These are phyloP conservation scores for Fulvia fulva DNA, from an alignment of 2,329 filamentous ascomycete genomes.

Conservation along the genomic window DNA sequence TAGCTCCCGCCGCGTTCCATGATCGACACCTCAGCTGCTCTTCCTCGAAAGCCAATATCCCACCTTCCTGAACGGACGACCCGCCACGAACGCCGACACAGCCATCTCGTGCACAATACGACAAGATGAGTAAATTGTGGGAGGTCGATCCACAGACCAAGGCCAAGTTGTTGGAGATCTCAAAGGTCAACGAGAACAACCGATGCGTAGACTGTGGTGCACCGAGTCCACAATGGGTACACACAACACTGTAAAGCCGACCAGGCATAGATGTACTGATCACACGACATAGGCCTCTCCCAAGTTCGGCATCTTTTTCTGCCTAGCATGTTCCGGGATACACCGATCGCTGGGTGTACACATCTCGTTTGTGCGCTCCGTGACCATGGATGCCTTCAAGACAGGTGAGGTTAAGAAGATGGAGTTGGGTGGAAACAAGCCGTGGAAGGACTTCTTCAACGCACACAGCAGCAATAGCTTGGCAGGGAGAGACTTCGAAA, in stretches of 20 bases:
- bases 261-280: conserved; percentile 1
- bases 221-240: conserved; percentile 93
- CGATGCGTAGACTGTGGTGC: conserved; percentile 92
- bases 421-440: conserved; percentile 84
- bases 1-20: neutral
- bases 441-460: conserved; percentile 85
- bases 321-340: conserved; percentile 88
- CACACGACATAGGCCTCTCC: conserved; percentile 60
- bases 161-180: conserved; percentile 89
- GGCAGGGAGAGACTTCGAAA: conserved; percentile 63
- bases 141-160: conserved; percentile 97
- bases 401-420: conserved; percentile 87
- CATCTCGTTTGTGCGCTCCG: conserved; percentile 95
- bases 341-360: conserved; percentile 94
- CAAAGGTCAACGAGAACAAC: conserved; percentile 85
- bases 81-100: conserved; percentile 1
- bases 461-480: conserved; percentile 44
- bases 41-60: neutral
- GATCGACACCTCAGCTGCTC: neutral
- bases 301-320: conserved; percentile 99
- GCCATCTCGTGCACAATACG: conserved; percentile 2
- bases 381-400: conserved; percentile 99
- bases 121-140: conserved; percentile 74
- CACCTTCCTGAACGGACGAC: conserved; percentile 1
- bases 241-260: neutral